A percentile compares a stretch with the other conserved stretches of the same genome.
phyloP scores from a whole-genome alignment of 2,329 filamentous ascomycete genomes.

The Xylaria sp. region DNA sequence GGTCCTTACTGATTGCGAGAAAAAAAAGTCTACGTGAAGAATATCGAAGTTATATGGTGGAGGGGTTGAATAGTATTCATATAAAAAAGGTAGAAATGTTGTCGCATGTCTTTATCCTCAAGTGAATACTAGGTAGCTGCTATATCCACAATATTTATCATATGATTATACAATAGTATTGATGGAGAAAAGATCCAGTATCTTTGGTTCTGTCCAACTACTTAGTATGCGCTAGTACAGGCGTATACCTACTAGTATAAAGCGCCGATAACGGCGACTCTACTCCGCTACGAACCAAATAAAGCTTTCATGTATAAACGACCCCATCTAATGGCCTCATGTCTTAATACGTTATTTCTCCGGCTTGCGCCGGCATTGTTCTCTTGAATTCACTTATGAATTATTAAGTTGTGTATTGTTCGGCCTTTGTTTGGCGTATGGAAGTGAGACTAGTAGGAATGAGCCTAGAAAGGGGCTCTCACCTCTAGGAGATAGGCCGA shows the following conservation, averaged over 20 bases:
- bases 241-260: neutral
- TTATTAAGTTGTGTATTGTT: neutral
- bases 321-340: neutral
- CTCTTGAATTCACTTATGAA: neutral
- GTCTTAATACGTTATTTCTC: neutral
- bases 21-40: neutral
- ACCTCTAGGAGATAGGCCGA: too few species aligned
- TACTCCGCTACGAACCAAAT: neutral
- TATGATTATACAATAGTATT: constrained; percentile 4
- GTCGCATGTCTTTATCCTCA: neutral
- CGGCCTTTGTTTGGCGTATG: too few species aligned
- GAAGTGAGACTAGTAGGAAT: too few species aligned
- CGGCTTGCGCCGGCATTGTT: too few species aligned
- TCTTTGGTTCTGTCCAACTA: neutral
- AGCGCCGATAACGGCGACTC: constrained; percentile 23
- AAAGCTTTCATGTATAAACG: neutral
- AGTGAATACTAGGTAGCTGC: neutral
- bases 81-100: neutral
- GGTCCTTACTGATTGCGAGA: neutral
- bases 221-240: constrained; percentile 1
- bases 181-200: neutral
- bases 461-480: too few species aligned
- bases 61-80: neutral
- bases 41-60: neutral
- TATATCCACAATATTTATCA: constrained; percentile 16